Evolutionary conservation across 805 yeast species (phyloP).

Genomic region (Kockiozyma suomiensis): DNA sequence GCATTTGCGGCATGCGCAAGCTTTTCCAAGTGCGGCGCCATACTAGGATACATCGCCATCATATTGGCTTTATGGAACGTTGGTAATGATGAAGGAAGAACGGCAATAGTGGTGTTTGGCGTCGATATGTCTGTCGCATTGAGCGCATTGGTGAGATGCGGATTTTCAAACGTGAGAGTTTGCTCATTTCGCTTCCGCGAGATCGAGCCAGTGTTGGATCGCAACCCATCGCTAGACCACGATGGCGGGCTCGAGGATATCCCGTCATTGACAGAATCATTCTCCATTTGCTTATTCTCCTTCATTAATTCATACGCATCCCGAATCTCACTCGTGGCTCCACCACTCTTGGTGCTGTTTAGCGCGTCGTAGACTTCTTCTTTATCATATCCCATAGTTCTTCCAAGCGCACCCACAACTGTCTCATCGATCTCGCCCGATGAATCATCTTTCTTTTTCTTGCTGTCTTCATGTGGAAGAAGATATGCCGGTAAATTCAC

Average conservation of each 20-base stretch:
- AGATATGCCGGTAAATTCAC: conserved; percentile 78
- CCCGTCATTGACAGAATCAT: conserved; percentile 50
- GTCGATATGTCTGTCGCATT: conserved; percentile 43
- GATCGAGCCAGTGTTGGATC: conserved; percentile 25
- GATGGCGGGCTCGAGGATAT: conserved; percentile 59
- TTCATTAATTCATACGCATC: conserved; percentile 83
- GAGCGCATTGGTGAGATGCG: conserved; percentile 43
- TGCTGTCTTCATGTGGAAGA: conserved; percentile 55
- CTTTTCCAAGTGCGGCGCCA: conserved; percentile 45
- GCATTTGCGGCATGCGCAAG: conserved; percentile 44
- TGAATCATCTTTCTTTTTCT: conserved; percentile 36
- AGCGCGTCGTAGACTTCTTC: conserved; percentile 80
- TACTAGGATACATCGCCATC: conserved; percentile 44
- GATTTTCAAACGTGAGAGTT: conserved; percentile 45
- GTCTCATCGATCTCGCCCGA: conserved; percentile 63
- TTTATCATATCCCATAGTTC: conserved; percentile 86
- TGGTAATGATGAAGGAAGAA: conserved; percentile 90
- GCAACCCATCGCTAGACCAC: conserved; percentile 33
- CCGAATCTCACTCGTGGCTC: conserved; percentile 57
- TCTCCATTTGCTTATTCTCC: conserved; percentile 74
- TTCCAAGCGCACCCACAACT: conserved; percentile 70
- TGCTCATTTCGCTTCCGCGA: conserved; percentile 42
- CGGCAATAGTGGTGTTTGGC: conserved; percentile 83
- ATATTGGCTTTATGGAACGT: conserved; percentile 92
- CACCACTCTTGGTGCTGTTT: conserved; percentile 52